phyloP scores from a whole-genome alignment of 2,329 filamentous ascomycete genomes.

The Ophiostoma sp. region DNA sequence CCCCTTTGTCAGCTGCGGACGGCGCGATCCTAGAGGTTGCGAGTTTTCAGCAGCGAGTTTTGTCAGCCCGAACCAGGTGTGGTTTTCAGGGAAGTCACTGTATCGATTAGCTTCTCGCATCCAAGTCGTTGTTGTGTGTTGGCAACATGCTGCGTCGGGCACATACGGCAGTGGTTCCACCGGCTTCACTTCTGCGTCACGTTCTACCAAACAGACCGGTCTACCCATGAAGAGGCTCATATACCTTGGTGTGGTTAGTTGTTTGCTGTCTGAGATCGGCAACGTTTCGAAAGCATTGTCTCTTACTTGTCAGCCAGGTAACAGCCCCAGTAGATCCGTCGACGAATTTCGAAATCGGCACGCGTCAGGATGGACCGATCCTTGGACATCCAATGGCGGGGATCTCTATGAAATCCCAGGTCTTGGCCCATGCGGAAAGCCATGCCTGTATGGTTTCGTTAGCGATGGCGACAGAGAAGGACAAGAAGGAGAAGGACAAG shows the following conservation, averaged over 20 bases:
- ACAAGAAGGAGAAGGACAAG: not conserved
- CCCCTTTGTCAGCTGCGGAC: not conserved
- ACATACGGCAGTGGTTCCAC: conserved; percentile 1
- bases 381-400: conserved; percentile 7
- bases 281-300: not conserved
- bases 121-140: not conserved
- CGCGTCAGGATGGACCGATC: conserved; percentile 4
- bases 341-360: not conserved
- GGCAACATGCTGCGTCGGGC: not conserved
- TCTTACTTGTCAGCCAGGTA: conserved; percentile 1
- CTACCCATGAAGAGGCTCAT: conserved; percentile 4
- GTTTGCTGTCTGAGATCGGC: not conserved
- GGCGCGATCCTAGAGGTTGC: not conserved
- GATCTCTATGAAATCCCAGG: not conserved
- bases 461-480: not conserved
- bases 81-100: not conserved
- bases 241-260: not conserved
- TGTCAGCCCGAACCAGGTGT: not conserved
- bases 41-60: not conserved
- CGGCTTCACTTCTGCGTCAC: not conserved
- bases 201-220: not conserved
- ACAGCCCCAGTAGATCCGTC: conserved; percentile 5
- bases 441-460: not conserved
- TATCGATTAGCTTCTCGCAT: not conserved
- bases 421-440: conserved; percentile 7